Evolutionary conservation across 2,329 filamentous ascomycete genomes (phyloP), one percentile per base, ranked within the genome.

Genomic region (Decorospora gaudefroyi): DNA sequence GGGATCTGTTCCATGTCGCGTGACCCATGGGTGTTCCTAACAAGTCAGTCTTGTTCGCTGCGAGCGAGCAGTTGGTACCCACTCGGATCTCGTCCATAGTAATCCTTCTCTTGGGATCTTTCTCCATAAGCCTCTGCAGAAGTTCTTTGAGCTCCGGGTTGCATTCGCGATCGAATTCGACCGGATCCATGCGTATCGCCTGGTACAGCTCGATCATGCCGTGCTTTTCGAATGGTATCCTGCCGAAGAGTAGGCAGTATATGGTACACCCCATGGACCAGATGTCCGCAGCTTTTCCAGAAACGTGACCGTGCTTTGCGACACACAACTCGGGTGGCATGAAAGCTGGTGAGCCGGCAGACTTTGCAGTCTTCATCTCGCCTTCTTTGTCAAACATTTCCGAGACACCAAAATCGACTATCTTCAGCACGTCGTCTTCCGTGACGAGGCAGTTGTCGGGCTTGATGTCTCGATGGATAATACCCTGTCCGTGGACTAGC

Each of bases 211-310:
- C 91, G 42, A 96, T 76, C 47, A 96, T 84, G 12, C 83, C 84
- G 4, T 81, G 76, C 42, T 86, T 82, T 61, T 91, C 86, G 64
- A 97, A 99, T 0, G 93, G 93, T 49, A 99, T 86, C 35, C 76
- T 79, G 21, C 93, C 93, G 62, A 95, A 97, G 49, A 87, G 85
- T 26, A 99, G 78, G 68, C 93, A 99, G 68, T 92, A 97, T 2
- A 99, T 76, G 1, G 91, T 95, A 6, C 96, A 86, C 5, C 93
- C 93, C 92, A 97, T 97, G 3, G 92, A 95, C 93, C 93, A 99
- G 40, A 99, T 90, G 70, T 99, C 93, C 3, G 90, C 90, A 3
- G 92, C 90, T 59, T 83, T 87, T 8, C 93, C 93, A 2, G 88
- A 92, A 1, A 97, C 86, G 55, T 91, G 85, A 1, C 88, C 89